A percentile compares a stretch with the other conserved stretches of the same genome.
phyloP scores from a whole-genome alignment of 208 protist species.

The Leishmania turanica region DNA sequence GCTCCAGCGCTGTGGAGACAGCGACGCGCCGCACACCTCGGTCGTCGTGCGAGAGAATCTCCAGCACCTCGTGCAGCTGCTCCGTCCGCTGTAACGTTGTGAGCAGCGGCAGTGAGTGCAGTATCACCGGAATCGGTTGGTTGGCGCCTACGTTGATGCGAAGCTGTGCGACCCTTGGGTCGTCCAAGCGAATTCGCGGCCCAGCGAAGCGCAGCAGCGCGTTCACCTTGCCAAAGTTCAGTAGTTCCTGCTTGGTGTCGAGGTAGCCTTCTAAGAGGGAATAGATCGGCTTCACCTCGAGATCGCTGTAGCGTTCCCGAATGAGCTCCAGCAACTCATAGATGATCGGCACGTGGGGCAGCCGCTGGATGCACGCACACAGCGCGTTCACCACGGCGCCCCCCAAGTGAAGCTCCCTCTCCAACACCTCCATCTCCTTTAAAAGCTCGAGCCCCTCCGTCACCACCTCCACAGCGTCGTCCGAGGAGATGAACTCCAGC shows the following conservation, averaged over 20 bases:
- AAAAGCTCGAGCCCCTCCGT: constrained; percentile 34
- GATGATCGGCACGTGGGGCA: constrained; percentile 50
- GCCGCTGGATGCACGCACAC: constrained; percentile 45
- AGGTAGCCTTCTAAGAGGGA: constrained; percentile 60
- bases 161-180: constrained; percentile 42
- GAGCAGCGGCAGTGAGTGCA: constrained; percentile 72
- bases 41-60: constrained; percentile 80
- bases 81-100: constrained; percentile 71
- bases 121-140: constrained; percentile 45
- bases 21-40: constrained; percentile 61
- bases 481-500: constrained; percentile 25
- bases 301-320: constrained; percentile 56
- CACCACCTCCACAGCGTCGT: constrained; percentile 41
- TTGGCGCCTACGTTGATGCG: constrained; percentile 49
- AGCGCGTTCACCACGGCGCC: constrained; percentile 35
- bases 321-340: constrained; percentile 67
- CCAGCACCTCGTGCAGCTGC: constrained; percentile 68
- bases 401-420: constrained; percentile 26
- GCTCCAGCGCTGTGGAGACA: constrained; percentile 54
- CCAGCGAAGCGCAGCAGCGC: constrained; percentile 71
- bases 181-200: constrained; percentile 33
- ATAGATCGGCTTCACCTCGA: constrained; percentile 49
- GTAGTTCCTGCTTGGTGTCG: constrained; percentile 46
- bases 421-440: constrained; percentile 26
- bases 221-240: constrained; percentile 79